phyloP scores from a whole-genome alignment of 139 green algal genomes.

The Tetraselmis striata region DNA sequence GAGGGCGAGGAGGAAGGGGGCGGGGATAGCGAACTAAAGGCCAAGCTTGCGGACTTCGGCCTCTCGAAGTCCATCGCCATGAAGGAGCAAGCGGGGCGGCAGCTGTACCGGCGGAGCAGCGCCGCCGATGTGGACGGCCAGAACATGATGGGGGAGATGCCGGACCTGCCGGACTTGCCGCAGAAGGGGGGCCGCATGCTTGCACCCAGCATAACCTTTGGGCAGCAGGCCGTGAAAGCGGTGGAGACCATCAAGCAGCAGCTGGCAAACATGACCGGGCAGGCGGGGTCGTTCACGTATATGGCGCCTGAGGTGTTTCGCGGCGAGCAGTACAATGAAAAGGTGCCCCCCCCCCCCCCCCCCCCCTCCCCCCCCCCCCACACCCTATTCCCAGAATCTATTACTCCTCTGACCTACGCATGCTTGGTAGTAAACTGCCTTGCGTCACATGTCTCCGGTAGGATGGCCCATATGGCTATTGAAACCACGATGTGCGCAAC shows the following conservation, averaged over 20 bases:
- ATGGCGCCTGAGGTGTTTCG: constrained; percentile 30
- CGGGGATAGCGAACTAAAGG: background rate
- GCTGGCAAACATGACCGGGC: constrained; percentile 1
- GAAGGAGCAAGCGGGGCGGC: background rate
- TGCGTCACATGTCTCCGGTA: too few species aligned
- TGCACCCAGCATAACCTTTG: background rate
- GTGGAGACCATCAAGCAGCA: background rate
- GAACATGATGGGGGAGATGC: too few species aligned
- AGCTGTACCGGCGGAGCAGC: background rate
- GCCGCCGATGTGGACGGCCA: background rate
- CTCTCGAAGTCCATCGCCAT: background rate
- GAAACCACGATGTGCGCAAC: too few species aligned
- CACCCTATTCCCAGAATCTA: too few species aligned
- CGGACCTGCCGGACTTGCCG: background rate
- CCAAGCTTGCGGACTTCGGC: constrained; percentile 8
- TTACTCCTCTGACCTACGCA: too few species aligned
- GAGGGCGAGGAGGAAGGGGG: background rate
- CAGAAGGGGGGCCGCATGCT: background rate
- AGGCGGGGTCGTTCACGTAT: constrained; percentile 23
- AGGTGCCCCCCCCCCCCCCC: constrained; percentile 11
- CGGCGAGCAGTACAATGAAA: constrained; percentile 23
- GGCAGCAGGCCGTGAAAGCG: background rate
- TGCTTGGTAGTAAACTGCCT: too few species aligned
- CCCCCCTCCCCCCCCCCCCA: too few species aligned
- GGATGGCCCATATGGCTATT: too few species aligned